Evolutionary conservation across 176 grass and related monocot species (phyloP).

Genomic region (Rhynchospora breviuscula): DNA sequence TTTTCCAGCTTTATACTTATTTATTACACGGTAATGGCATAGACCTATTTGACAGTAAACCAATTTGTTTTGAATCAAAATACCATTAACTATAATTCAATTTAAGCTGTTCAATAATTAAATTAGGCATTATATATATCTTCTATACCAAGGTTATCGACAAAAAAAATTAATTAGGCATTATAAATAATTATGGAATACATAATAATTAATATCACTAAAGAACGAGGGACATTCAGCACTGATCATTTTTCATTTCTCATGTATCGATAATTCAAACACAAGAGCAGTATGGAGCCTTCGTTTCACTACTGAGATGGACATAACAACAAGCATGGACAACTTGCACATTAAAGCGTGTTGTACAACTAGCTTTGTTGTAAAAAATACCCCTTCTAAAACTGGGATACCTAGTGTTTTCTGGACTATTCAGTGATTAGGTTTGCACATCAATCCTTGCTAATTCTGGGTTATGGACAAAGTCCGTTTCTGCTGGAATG

Average conservation of each 20-base stretch:
- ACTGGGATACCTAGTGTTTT: not conserved
- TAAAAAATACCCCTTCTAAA: constrained; percentile 8
- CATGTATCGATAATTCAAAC: not conserved
- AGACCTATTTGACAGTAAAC: not conserved
- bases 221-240: not conserved
- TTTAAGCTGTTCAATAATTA: no score
- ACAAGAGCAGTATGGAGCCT: not conserved
- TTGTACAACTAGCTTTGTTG: constrained; percentile 7
- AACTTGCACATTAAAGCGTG: not conserved
- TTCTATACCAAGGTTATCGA: no score
- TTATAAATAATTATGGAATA: no score
- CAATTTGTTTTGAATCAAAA: no score
- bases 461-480: not conserved
- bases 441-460: not conserved
- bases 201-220: no score
- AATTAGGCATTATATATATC: no score
- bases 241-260: not conserved
- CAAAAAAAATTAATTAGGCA: no score
- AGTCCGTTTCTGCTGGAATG: not conserved
- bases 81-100: no score
- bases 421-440: not conserved
- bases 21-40: not conserved
- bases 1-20: not conserved
- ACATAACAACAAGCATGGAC: not conserved
- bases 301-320: not conserved